Evolutionary conservation across 2,329 filamentous ascomycete species (phyloP), one percentile per base, ranked within the genome.

Genomic region (Fusarium musae): DNA sequence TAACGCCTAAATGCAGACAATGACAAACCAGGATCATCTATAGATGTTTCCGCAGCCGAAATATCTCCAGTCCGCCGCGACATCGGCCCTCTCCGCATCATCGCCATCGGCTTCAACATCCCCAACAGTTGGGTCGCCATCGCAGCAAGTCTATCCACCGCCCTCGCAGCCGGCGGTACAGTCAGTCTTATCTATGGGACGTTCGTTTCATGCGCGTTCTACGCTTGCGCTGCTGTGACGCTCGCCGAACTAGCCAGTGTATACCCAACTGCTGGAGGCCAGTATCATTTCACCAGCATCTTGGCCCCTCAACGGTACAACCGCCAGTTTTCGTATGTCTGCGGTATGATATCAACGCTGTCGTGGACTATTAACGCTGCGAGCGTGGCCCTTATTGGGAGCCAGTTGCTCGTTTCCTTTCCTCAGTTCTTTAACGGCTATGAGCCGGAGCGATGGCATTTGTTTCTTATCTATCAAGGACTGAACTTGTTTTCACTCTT

Each of bases 221-320:
- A 42, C 8, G 21, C 39, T 0, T 40, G 37, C 15, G 30, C 39
- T 19, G 28, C 53, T 6, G 37, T 57, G 2, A 43, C 53, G 3
- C 26, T 57, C 9, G 37, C 53, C 2, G 53, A 57, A 13, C 17
- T 57, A 19, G 53, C 53, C 9, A 43, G 37, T 11, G 53, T 46
- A 3, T 43, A 26, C 21, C 39, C 53, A 10, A 43, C 37, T 16
- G 53, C 53, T 15, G 53, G 53, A 17, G 53, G 53, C 15, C 39
- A 57, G 39, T 57, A 57, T 30, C 39, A 43, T 13, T 57, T 42
- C 21, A 44, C 53, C 16, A 57, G 53, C 28, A 32, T 43, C 16
- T 17, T 57, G n/a, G 39, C 53, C 21, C 39, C 37, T 9, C 16
- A 34, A 11, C 21, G 6, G 53, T 32, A 23, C 11, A 32, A 57